phyloP scores from a whole-genome alignment of 2,329 filamentous ascomycete species.

The Xylaria arbuscula region DNA sequence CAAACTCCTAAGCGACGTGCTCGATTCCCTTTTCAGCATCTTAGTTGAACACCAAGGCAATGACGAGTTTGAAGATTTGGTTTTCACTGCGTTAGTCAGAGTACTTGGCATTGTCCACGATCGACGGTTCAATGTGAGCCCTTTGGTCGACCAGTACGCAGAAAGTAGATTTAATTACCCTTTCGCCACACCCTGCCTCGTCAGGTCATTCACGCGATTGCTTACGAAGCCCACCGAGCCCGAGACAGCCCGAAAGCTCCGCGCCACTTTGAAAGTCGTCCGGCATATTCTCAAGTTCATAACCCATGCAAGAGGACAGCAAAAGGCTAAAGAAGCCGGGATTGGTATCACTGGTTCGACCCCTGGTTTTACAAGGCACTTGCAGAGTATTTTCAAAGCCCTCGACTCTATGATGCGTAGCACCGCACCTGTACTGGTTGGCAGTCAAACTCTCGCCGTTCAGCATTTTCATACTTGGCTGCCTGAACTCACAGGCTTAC shows the following conservation, averaged over 20 bases:
- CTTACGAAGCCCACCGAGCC: constrained; percentile 85
- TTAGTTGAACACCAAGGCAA: constrained; percentile 91
- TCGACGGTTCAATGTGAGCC: constrained; percentile 89
- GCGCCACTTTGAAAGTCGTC: constrained; percentile 94
- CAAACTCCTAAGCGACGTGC: constrained; percentile 88
- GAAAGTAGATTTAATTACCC: constrained; percentile 92
- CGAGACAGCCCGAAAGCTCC: constrained; percentile 83
- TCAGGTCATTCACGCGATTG: constrained; percentile 86
- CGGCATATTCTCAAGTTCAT: constrained; percentile 95
- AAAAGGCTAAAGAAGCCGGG: constrained; percentile 86
- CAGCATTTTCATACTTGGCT: constrained; percentile 98
- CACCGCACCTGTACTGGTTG: constrained; percentile 83
- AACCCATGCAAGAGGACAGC: constrained; percentile 85
- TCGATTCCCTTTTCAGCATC: constrained; percentile 91
- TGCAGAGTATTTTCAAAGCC: constrained; percentile 88
- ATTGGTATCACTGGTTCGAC: constrained; percentile 84
- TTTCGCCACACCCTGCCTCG: constrained; percentile 87
- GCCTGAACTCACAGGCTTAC: constrained; percentile 83
- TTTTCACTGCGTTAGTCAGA: constrained; percentile 89
- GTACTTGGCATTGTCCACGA: constrained; percentile 95
- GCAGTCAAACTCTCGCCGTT: constrained; percentile 92
- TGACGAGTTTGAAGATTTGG: constrained; percentile 90
- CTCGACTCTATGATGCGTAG: constrained; percentile 92
- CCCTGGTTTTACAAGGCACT: constrained; percentile 80
- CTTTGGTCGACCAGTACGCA: constrained; percentile 91